A percentile compares a stretch with the other conserved stretches of the same genome.
Evolutionary conservation across 208 protist genomes (phyloP).

Genomic region (Naegleria fowleri): DNA sequence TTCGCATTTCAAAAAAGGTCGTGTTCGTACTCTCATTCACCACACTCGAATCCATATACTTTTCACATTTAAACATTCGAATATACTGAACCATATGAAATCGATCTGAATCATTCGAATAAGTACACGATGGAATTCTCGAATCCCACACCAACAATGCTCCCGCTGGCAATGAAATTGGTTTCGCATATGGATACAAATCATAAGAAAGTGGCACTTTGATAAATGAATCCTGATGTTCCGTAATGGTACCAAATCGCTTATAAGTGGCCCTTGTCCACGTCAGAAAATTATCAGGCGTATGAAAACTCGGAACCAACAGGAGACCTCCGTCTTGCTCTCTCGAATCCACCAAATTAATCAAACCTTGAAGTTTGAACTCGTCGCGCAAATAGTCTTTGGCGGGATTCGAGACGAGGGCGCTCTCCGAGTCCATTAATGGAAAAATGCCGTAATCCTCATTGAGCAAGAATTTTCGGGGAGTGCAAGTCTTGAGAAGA

Average conservation of each 20-base stretch:
- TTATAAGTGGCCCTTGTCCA: not conserved
- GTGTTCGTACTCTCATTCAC: not conserved
- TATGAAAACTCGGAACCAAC: not conserved
- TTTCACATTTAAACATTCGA: constrained; percentile 9
- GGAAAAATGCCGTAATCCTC: not conserved
- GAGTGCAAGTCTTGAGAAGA: not conserved
- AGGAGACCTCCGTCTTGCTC: constrained; percentile 4
- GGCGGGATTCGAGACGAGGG: not conserved
- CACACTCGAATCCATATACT: not conserved
- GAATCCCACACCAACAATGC: not conserved
- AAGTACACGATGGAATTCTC: not conserved
- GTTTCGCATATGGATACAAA: not conserved
- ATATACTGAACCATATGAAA: not conserved
- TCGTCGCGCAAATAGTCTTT: not conserved
- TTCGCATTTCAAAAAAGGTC: not conserved
- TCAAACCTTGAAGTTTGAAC: not conserved
- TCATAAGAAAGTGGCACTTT: not conserved
- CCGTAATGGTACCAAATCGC: not conserved
- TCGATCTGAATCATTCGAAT: not conserved
- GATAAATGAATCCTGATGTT: not conserved
- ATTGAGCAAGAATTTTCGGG: not conserved
- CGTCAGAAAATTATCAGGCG: not conserved
- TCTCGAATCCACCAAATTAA: not conserved
- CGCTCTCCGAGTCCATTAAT: not conserved
- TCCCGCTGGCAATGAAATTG: not conserved